Conservation (phyloP, 2,329 filamentous ascomycete genomes). For the Alternaria metachromatica region DNA sequence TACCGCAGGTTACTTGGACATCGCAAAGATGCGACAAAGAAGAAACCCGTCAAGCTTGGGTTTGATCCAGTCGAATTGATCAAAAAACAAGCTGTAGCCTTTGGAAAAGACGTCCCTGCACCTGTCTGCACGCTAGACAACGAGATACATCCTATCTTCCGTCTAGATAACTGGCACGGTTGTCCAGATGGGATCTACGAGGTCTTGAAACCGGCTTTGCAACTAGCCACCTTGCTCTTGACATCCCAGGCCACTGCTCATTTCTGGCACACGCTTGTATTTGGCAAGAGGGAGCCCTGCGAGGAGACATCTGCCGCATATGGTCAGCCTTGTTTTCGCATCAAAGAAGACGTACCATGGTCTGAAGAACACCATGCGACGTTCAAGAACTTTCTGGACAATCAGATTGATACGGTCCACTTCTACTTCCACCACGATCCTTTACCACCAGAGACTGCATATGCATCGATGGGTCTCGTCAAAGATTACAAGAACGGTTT, state of each 20-base stretch:
- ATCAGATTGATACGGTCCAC: conserved; percentile 46
- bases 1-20: conserved; percentile 48
- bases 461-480: conserved; percentile 48
- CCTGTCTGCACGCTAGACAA: conserved; percentile 42
- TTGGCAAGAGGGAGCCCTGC: conserved; percentile 44
- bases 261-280: conserved; percentile 50
- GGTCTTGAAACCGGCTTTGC: conserved; percentile 46
- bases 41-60: conserved; percentile 42
- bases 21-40: conserved; percentile 40
- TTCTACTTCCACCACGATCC: conserved; percentile 49
- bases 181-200: conserved; percentile 49
- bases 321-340: conserved; percentile 44
- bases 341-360: conserved; percentile 44
- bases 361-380: conserved; percentile 37
- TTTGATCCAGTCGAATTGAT: conserved; percentile 50
- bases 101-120: conserved; percentile 27
- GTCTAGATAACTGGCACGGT: conserved; percentile 48
- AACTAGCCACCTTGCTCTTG: conserved; percentile 41
- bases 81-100: conserved; percentile 48
- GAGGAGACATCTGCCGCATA: conserved; percentile 39
- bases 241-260: conserved; percentile 45
- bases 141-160: conserved; percentile 47
- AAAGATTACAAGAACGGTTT: conserved; percentile 48
- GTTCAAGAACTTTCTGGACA: conserved; percentile 41
- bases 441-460: conserved; percentile 43